Percentiles rank a stretch among this genome's conserved stretches.
Evolutionary conservation across 768 basidiomycete species (phyloP).

Genomic region (Lepiota brunneoincarnata): DNA sequence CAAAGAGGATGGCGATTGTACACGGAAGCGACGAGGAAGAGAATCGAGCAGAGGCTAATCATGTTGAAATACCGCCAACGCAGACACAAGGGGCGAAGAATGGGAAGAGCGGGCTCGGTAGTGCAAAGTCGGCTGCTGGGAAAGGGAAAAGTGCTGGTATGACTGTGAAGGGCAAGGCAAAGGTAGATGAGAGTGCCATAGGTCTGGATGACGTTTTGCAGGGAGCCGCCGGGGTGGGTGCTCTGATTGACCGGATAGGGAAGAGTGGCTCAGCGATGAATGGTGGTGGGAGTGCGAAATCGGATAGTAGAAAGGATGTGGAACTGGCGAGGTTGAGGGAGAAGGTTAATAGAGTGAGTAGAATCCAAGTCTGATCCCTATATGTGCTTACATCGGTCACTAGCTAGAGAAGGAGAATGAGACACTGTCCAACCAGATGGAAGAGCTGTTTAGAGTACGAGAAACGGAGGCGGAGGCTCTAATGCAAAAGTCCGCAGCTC

Average conservation of each 20-base stretch:
- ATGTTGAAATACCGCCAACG: conserved; percentile 3
- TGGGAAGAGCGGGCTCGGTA: background rate
- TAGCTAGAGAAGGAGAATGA: conserved; percentile 45
- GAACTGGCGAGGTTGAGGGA: conserved; percentile 14
- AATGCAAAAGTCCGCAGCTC: conserved; percentile 43
- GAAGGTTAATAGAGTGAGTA: conserved; percentile 15
- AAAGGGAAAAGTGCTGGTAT: background rate
- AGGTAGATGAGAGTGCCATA: conserved; percentile 14
- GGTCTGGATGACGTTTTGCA: conserved; percentile 17
- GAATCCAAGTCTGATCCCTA: background rate
- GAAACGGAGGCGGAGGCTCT: conserved; percentile 64
- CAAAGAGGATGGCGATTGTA: conserved; percentile 9
- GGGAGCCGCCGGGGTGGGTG: conserved; percentile 2
- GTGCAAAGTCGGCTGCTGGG: background rate
- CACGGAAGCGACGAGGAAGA: conserved; percentile 21
- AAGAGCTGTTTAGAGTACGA: conserved; percentile 56
- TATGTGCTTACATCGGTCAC: background rate
- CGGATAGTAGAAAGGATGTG: conserved; percentile 7
- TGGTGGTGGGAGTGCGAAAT: conserved; percentile 6
- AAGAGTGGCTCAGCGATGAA: conserved; percentile 2
- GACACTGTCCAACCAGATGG: conserved; percentile 49
- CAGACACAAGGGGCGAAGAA: conserved; percentile 10
- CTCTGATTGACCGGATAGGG: conserved; percentile 7
- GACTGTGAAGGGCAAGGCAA: background rate
- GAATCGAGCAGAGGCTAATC: conserved; percentile 18